Conservation (phyloP, 371 early-diverging fungal genomes). For the Zopfochytrium polystomum region DNA sequence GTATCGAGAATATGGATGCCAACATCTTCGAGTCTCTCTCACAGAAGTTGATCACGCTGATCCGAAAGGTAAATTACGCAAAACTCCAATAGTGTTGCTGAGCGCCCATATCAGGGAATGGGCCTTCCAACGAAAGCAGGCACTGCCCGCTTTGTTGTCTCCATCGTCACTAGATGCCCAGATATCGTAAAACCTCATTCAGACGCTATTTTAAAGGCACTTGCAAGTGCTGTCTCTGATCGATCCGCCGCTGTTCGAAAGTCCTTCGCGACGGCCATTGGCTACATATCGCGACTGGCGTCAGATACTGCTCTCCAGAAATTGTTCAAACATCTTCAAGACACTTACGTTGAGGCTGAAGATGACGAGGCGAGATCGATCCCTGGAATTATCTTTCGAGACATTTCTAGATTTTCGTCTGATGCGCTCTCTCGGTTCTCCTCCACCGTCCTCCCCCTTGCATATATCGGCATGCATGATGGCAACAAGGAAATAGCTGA, state of each 20-base stretch:
- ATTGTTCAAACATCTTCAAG: conserved; percentile 65
- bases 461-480: conserved; percentile 75
- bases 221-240: conserved; percentile 73
- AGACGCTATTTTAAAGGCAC: conserved; percentile 67
- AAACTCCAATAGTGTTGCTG: neutral
- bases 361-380: conserved; percentile 75
- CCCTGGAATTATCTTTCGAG: conserved; percentile 67
- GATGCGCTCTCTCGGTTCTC: conserved; percentile 62
- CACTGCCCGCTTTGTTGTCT: conserved; percentile 77
- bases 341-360: conserved; percentile 62
- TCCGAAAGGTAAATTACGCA: conserved; percentile 53
- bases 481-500: conserved; percentile 49
- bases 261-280: conserved; percentile 79
- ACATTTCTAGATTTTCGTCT: conserved; percentile 73
- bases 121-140: conserved; percentile 89
- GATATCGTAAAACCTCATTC: conserved; percentile 52
- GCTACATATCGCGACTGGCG: conserved; percentile 69
- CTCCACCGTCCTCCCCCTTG: conserved; percentile 66
- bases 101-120: conserved; percentile 48
- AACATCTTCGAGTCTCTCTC: conserved; percentile 61
- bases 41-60: conserved; percentile 64
- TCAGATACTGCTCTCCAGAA: conserved; percentile 59
- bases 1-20: conserved; percentile 72
- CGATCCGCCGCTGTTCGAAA: conserved; percentile 77
- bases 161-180: conserved; percentile 65